phyloP scores from a whole-genome alignment of 495 filamentous ascomycete species.

The Tricharina praecox region DNA sequence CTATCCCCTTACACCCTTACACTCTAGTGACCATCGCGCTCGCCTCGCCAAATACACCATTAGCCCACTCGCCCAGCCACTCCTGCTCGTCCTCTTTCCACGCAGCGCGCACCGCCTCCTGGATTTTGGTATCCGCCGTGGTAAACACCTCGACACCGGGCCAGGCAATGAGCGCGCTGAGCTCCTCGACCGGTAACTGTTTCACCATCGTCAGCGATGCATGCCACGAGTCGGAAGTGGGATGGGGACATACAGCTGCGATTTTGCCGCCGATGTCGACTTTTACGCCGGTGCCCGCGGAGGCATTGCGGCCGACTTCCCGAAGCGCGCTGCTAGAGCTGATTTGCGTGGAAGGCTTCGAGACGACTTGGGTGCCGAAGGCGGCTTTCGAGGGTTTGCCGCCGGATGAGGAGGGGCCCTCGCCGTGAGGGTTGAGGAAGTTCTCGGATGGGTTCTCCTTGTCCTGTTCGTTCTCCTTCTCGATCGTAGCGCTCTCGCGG shows the following conservation, averaged over 20 bases:
- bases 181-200: slow-evolving; percentile 16
- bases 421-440: neutral
- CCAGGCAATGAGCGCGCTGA: slow-evolving; percentile 13
- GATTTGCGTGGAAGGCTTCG: slow-evolving; percentile 8
- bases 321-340: slow-evolving; percentile 15
- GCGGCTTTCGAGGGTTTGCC: slow-evolving; percentile 6
- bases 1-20: neutral
- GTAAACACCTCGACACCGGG: slow-evolving; percentile 13
- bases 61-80: neutral
- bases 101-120: neutral
- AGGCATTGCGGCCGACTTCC: slow-evolving; percentile 12
- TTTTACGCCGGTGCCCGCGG: slow-evolving; percentile 18
- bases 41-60: neutral
- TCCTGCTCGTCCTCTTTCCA: neutral
- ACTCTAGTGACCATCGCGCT: slow-evolving; percentile 10
- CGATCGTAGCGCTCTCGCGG: slow-evolving; percentile 19
- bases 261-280: slow-evolving; percentile 21
- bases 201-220: neutral
- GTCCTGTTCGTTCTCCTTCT: slow-evolving; percentile 21
- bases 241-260: slow-evolving; percentile 14
- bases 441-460: slow-evolving; percentile 15
- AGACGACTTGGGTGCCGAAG: slow-evolving; percentile 10
- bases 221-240: neutral
- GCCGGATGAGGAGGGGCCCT: slow-evolving; percentile 8
- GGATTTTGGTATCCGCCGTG: slow-evolving; percentile 2